Base-by-base conservation (phyloP, 306 rosid species). In the Styphnolobium japonicum region DNA sequence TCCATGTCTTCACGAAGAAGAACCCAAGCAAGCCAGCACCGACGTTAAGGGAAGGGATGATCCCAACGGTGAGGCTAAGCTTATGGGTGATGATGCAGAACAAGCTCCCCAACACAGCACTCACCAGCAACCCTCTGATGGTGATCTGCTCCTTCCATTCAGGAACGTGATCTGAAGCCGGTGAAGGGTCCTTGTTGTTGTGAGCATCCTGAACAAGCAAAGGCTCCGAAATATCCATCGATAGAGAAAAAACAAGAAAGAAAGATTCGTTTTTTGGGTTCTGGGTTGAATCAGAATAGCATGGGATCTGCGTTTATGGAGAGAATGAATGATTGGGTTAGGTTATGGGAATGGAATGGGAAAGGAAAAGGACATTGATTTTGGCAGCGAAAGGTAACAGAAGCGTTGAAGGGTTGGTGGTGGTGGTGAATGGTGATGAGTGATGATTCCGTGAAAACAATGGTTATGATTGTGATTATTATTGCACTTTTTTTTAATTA, bases 101-200 rank as follows among this genome's bases (percentile, higher is more conserved):
- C 36, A 95, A 77, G 43, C 76, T 22, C 18, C 99, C 99, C 52
- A 95, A 69, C 25, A 86, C 51, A 2, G 88, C 96, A 64, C 99
- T 95, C 68, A 91, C 96, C 60, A 87, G 88, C 73, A 95, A 70
- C n/a, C 97, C 98, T 81, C 98, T 87, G 69, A 90, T 31, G n/a
- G 98, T 95, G 77, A 95, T 93, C 67, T 95, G 99, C 21, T 95
- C 94, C 84, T 87, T 89, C 98, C 98, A 95, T 75, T 87, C 94
- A 0, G 98, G 99, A 62, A 88, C 53, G 10, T 2, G 29, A 21
- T 86, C 90, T 12, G 71, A 18, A 15, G 76, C 84, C 5, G 78
- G 53, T 62, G 76, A 69, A 4, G 25, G 31, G 23, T 46, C 80
- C 25, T 65, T 82, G 76, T 79, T 60, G 2, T 23, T 49, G 25